A percentile compares a stretch with the other conserved stretches of the same genome.
Conservation (phyloP, 768 basidiomycete genomes). For the Mycena crocata region DNA sequence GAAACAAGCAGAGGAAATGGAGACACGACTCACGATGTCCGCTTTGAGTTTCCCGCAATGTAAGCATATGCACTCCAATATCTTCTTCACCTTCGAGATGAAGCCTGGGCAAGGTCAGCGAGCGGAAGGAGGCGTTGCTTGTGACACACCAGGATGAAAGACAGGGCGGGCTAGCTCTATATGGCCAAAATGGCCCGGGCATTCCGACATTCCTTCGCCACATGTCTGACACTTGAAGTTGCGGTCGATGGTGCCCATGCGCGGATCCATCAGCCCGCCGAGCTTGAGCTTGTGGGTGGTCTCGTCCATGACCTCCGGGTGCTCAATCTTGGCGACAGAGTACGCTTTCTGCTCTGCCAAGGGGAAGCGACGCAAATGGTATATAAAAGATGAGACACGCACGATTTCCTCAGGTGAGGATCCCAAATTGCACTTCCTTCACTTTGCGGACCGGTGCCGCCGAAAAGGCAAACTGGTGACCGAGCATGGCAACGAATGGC, state of each 20-base stretch:
- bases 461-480: constrained; percentile 92
- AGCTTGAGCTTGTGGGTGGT: constrained; percentile 88
- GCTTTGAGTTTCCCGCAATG: constrained; percentile 98
- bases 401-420: constrained; percentile 99
- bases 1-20: constrained; percentile 90
- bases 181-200: constrained; percentile 99
- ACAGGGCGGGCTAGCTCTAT: constrained; percentile 98
- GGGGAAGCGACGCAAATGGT: constrained; percentile 30
- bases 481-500: too few relatives aligned
- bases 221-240: constrained; percentile 99
- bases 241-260: constrained; percentile 97
- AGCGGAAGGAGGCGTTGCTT: neutral
- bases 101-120: constrained; percentile 72
- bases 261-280: constrained; percentile 96
- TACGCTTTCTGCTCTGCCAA: constrained; percentile 86
- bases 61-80: constrained; percentile 97
- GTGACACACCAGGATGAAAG: constrained; percentile 88
- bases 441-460: constrained; percentile 95
- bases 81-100: constrained; percentile 99
- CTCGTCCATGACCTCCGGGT: constrained; percentile 99
- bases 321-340: constrained; percentile 98
- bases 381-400: constrained; percentile 48
- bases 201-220: constrained; percentile 99
- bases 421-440: constrained; percentile 98
- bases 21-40: constrained; percentile 91